Evolutionary conservation across 768 basidiomycete species (phyloP), one percentile per base, ranked within the genome.

Genomic region (Mycena metata): DNA sequence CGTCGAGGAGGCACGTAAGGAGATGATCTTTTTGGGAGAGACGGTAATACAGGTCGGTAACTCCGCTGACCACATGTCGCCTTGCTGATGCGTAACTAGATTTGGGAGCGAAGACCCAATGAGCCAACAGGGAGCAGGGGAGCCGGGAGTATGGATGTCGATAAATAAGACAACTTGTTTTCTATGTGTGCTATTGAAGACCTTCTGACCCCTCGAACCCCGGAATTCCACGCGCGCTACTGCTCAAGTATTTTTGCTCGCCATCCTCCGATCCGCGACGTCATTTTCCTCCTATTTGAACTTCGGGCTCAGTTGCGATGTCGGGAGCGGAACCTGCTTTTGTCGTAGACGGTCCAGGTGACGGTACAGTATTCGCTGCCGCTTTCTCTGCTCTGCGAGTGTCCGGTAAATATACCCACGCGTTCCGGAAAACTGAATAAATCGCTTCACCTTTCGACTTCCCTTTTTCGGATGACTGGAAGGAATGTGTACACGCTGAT

Each of bases 1-100:
- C 68, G 96, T 99, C 12, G 93, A 96, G 77, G 96, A 99, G 76
- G 93, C 95, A n/a, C 85, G 96, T 66, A 95, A 94, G 79, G 96
- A 98, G 76, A 96, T 99, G 95, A 97, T 99, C 60, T 96, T 98
- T 78, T 83, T 99, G 41, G 97, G 96, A 30, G 98, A 99, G 79
- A 95, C 93, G n/a, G 92, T 97, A 36, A 82, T 99, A 57, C 98
- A 99, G 88, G 96, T 96, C 69, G 66, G 75, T 64, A 33, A 42
- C n/a, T 61, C 19, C 69, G 30, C 24, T 35, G 66, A 47, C 64
- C 49, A 52, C 59, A 68, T 35, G 30, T 43, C 66, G 21, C 61
- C 68, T 19, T 65, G 26, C 50, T 70, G 66, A 69, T 55, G n/a
- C 24, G 19, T 39, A 6, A 47, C 58, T 73, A 90, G 90, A 89